Percentiles rank a stretch among this genome's conserved stretches.
phyloP scores from a whole-genome alignment of 768 basidiomycete species.

The Trametes cinnabarina region DNA sequence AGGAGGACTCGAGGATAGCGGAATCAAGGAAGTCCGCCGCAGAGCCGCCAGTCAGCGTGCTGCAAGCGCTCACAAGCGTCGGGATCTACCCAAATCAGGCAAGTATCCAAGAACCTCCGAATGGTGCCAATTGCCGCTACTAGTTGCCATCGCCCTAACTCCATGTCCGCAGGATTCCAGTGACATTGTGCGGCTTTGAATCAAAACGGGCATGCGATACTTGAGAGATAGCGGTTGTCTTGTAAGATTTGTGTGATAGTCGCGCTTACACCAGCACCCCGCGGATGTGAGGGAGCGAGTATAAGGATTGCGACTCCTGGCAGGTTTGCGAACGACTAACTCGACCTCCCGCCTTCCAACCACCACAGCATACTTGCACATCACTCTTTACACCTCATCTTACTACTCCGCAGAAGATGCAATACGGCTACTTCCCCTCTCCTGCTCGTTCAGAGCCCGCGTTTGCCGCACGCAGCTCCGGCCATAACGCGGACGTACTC shows the following conservation, averaged over 20 bases:
- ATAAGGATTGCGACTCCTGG: too few relatives aligned
- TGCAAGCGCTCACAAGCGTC: not conserved
- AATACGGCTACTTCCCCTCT: conserved; percentile 2
- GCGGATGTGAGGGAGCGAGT: not conserved
- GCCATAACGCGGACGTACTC: not conserved
- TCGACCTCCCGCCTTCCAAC: not conserved
- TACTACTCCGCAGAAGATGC: not conserved
- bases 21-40: too few relatives aligned
- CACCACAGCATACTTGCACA: not conserved
- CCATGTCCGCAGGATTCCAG: too few relatives aligned
- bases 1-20: too few relatives aligned
- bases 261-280: too few relatives aligned
- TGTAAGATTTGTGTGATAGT: too few relatives aligned
- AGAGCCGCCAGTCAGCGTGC: too few relatives aligned
- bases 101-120: conserved; percentile 7
- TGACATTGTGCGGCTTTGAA: too few relatives aligned
- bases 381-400: not conserved
- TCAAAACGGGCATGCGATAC: too few relatives aligned
- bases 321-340: not conserved
- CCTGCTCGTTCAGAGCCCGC: conserved; percentile 7
- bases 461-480: not conserved
- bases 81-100: not conserved
- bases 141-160: too few relatives aligned
- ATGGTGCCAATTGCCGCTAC: too few relatives aligned
- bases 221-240: too few relatives aligned